These are phyloP conservation scores for Friedmanniomyces endolithicus DNA, from an alignment of 495 filamentous ascomycete genomes.

Conservation along the genomic window DNA sequence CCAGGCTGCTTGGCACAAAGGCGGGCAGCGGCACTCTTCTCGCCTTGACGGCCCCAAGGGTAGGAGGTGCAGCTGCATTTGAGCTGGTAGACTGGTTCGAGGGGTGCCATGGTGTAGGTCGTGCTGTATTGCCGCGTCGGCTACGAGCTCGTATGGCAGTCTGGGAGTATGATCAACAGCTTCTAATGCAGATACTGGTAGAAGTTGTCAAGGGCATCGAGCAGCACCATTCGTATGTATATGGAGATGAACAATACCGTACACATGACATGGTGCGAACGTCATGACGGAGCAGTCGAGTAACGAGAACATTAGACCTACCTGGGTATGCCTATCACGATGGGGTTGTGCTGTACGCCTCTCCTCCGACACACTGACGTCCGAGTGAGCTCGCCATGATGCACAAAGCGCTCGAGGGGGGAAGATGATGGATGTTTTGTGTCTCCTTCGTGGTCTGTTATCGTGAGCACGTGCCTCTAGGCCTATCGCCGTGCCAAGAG, in stretches of 20 bases:
- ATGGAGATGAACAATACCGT: too few relatives aligned
- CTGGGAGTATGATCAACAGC: neutral
- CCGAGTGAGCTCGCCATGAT: too few relatives aligned
- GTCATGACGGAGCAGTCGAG: neutral
- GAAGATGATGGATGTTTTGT: too few relatives aligned
- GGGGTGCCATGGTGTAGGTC: neutral
- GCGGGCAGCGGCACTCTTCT: conserved; percentile 47
- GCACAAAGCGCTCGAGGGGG: too few relatives aligned
- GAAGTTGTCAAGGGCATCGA: neutral
- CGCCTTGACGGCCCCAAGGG: conserved; percentile 60
- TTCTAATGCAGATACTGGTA: neutral
- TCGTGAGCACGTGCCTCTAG: too few relatives aligned
- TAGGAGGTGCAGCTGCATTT: conserved; percentile 44
- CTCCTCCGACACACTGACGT: too few relatives aligned
- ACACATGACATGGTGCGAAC: neutral
- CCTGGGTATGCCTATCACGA: neutral
- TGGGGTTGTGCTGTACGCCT: neutral
- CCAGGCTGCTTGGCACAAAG: conserved; percentile 57
- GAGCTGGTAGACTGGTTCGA: conserved; percentile 38
- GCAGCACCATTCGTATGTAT: neutral
- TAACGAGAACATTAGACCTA: neutral
- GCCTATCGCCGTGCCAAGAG: neutral
- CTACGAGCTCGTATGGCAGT: too few relatives aligned
- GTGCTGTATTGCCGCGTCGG: neutral
- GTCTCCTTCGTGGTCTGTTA: too few relatives aligned